These are phyloP conservation scores for Mycena olivaceomarginata DNA, from an alignment of 768 basidiomycete genomes.

Conservation along the genomic window DNA sequence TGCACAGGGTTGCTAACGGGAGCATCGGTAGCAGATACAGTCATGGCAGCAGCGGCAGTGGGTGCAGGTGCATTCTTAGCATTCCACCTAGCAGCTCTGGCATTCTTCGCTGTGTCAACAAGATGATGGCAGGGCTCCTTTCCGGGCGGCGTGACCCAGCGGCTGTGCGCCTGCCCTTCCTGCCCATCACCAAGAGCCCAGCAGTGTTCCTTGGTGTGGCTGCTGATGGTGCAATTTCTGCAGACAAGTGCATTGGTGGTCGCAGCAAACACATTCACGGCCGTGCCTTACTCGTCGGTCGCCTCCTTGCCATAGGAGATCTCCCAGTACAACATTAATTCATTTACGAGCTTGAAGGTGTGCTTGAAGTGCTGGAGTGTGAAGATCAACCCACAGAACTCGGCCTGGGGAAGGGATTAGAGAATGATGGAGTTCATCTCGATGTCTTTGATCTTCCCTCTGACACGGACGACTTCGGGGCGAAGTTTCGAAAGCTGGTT, in stretches of 20 bases:
- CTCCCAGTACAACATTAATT: conserved; percentile 1
- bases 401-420: background rate
- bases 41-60: background rate
- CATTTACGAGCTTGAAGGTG: conserved; percentile 2
- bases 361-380: conserved; percentile 1
- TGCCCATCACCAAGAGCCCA: background rate
- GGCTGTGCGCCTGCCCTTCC: conserved; percentile 1
- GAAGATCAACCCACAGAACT: conserved; percentile 8
- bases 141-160: conserved; percentile 3
- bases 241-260: background rate
- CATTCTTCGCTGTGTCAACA: background rate
- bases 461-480: background rate
- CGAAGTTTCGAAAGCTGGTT: conserved; percentile 10
- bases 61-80: background rate
- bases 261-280: conserved; percentile 8
- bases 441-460: background rate
- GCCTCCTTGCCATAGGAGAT: background rate
- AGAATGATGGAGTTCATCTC: too few relatives aligned
- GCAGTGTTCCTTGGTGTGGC: conserved; percentile 14
- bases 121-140: conserved; percentile 18
- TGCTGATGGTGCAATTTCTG: background rate
- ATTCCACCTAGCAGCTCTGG: conserved; percentile 10
- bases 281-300: background rate
- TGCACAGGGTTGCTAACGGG: background rate
- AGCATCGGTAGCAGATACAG: background rate